Evolutionary conservation across 78 protist genomes (phyloP).

Genomic region (Pelomyxa schiedti): DNA sequence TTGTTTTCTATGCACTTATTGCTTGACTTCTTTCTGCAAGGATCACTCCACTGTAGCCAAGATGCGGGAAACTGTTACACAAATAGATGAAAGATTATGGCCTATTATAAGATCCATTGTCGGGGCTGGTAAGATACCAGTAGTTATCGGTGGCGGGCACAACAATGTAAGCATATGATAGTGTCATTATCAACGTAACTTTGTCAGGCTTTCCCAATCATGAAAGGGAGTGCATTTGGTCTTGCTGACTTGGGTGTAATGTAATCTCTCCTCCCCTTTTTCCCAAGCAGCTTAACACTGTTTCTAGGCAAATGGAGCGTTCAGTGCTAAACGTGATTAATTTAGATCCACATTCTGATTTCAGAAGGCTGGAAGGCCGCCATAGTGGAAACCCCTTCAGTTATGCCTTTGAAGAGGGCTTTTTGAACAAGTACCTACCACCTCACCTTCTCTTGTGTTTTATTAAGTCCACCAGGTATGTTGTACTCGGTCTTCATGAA

Average conservation of each 20-base stretch:
- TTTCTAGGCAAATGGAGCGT: too few relatives aligned
- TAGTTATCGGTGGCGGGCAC: neutral
- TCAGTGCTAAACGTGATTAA: neutral
- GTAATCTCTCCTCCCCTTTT: too few relatives aligned
- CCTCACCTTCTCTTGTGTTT: too few relatives aligned
- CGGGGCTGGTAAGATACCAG: neutral
- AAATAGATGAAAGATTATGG: neutral
- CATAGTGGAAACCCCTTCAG: neutral
- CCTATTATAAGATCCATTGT: neutral
- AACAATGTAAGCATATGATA: neutral
- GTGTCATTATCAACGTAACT: too few relatives aligned
- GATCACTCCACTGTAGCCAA: too few relatives aligned
- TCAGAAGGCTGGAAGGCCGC: neutral
- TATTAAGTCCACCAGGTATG: too few relatives aligned
- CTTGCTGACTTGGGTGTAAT: too few relatives aligned
- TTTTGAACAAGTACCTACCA: neutral
- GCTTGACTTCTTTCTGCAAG: too few relatives aligned
- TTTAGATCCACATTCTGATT: neutral
- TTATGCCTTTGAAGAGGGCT: neutral
- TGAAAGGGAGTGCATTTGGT: too few relatives aligned
- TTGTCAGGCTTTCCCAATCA: too few relatives aligned
- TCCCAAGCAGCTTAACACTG: too few relatives aligned
- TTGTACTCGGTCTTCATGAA: neutral
- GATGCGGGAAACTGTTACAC: neutral
- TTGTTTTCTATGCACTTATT: too few relatives aligned